phyloP scores from a whole-genome alignment of 2,329 filamentous ascomycete species.

The Curvularia hawaiiensis region DNA sequence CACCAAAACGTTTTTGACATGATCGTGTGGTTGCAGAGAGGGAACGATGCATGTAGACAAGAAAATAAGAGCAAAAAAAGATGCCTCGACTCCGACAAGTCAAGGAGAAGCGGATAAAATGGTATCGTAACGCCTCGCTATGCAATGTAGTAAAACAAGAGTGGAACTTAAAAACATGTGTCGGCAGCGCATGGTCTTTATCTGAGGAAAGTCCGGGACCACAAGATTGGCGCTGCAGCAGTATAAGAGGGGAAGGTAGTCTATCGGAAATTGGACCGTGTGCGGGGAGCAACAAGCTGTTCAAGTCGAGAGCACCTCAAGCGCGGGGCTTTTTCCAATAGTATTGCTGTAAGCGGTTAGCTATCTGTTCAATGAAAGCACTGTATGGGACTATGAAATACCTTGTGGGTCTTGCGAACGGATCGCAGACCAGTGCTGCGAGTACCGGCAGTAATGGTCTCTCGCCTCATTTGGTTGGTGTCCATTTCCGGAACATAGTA shows the following conservation, averaged over 20 bases:
- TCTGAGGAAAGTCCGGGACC: neutral
- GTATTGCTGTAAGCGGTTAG: slow-evolving; percentile 63
- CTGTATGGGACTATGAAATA: slow-evolving; percentile 50
- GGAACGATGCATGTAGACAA: neutral
- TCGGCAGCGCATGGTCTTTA: neutral
- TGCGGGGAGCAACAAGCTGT: neutral
- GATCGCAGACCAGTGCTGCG: slow-evolving; percentile 86
- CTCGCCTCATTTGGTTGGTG: slow-evolving; percentile 74
- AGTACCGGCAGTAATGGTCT: slow-evolving; percentile 83
- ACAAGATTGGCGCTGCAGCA: neutral
- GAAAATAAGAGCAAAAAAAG: slow-evolving; percentile 8
- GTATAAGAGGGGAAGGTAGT: neutral
- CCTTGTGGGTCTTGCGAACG: slow-evolving; percentile 97
- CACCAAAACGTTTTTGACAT: neutral
- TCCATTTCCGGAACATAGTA: slow-evolving; percentile 94
- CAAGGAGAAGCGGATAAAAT: slow-evolving; percentile 22
- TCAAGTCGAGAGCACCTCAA: slow-evolving; percentile 16
- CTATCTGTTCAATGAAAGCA: neutral
- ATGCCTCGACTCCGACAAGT: slow-evolving; percentile 12
- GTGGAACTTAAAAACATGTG: slow-evolving; percentile 2
- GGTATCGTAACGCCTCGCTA: slow-evolving; percentile 49
- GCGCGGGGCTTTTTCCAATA: slow-evolving; percentile 68
- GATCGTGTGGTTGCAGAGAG: neutral
- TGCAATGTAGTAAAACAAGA: slow-evolving; percentile 31
- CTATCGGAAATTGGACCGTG: neutral